phyloP scores from a whole-genome alignment of 202 grass and related monocot genomes.

The Panicum hallii region DNA sequence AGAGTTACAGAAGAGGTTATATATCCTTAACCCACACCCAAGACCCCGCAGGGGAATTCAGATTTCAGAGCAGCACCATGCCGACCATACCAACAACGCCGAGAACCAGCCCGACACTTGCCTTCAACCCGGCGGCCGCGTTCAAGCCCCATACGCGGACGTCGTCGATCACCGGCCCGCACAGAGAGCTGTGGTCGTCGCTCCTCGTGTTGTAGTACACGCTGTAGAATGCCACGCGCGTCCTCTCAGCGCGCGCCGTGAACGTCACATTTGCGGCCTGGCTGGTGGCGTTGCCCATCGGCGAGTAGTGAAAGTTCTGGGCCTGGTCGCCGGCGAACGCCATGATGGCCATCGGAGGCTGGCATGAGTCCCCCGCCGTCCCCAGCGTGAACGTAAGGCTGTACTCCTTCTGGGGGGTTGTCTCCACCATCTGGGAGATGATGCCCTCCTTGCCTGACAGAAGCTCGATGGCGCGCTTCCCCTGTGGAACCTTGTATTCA shows the following conservation, averaged over 20 bases:
- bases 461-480: conserved; percentile 93
- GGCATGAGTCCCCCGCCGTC: conserved; percentile 73
- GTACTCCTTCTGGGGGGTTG: conserved; percentile 87
- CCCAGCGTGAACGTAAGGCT: conserved; percentile 83
- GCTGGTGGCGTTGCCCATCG: conserved; percentile 79
- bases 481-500: conserved; percentile 85
- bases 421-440: conserved; percentile 99
- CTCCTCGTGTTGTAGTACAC: conserved; percentile 97
- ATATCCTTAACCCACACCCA: conserved; percentile 7
- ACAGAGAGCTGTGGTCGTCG: conserved; percentile 87
- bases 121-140: conserved; percentile 48
- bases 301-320: conserved; percentile 92
- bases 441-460: conserved; percentile 98
- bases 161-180: conserved; percentile 88
- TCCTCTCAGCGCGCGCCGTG: conserved; percentile 82
- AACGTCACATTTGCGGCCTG: conserved; percentile 75
- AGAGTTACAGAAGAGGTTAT: conserved; percentile 37
- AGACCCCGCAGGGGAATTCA: conserved; percentile 12
- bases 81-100: conserved; percentile 45
- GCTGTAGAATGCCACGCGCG: conserved; percentile 90
- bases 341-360: conserved; percentile 92
- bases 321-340: conserved; percentile 88
- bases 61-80: conserved; percentile 54
- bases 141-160: conserved; percentile 81
- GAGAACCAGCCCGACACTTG: conserved; percentile 45